Conservation (phyloP, 306 rosid genomes). For the Gillenia trifoliata region DNA sequence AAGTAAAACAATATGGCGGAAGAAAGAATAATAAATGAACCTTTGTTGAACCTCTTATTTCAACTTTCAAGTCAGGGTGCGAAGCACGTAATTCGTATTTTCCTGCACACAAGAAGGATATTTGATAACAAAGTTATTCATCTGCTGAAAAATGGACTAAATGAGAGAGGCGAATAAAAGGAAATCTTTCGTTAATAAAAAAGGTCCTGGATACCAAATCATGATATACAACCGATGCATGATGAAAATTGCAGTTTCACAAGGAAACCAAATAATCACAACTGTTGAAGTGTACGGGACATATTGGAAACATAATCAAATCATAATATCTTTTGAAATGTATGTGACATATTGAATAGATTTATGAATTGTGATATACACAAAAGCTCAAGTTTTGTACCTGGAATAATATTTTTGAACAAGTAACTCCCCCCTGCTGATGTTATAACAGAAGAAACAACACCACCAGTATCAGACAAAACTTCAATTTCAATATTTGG, state of each 20-base stretch:
- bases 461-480: constrained; percentile 55
- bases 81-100: constrained; percentile 72
- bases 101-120: constrained; percentile 48
- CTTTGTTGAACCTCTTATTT: constrained; percentile 72
- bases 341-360: not conserved
- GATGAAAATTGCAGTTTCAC: not conserved
- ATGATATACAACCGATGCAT: not conserved
- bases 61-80: constrained; percentile 74
- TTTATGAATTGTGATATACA: not conserved
- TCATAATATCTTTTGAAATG: not conserved
- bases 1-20: constrained; percentile 13
- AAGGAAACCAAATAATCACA: not conserved
- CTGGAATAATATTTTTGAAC: constrained; percentile 82
- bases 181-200: not conserved
- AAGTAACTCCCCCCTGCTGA: constrained; percentile 69
- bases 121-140: not conserved
- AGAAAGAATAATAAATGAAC: constrained; percentile 36
- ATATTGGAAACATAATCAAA: not conserved
- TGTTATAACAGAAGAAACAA: constrained; percentile 66
- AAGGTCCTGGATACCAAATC: not conserved
- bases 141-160: constrained; percentile 3
- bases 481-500: constrained; percentile 76
- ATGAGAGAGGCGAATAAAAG: not conserved
- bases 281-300: not conserved
- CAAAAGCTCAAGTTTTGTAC: constrained; percentile 30